These are phyloP conservation scores for Globisporangium abappressorium DNA, from an alignment of 352 stramenopile genomes.

Conservation along the genomic window DNA sequence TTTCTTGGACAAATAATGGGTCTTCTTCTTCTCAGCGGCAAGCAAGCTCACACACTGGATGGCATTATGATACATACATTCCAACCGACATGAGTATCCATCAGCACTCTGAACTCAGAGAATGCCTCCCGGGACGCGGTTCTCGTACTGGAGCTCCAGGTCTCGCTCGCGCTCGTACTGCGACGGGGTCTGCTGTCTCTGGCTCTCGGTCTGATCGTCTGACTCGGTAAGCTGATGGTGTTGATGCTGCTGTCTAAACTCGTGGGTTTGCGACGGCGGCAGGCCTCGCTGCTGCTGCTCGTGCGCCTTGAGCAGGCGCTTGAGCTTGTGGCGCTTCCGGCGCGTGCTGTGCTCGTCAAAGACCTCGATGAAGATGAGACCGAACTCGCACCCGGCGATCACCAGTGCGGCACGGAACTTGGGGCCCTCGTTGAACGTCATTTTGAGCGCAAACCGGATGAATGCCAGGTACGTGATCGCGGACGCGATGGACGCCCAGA, in stretches of 20 bases:
- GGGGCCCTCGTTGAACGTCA: constrained; percentile 55
- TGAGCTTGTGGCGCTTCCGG: constrained; percentile 53
- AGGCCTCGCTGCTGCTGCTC: constrained; percentile 39
- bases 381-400: constrained; percentile 60
- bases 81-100: neutral
- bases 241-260: neutral
- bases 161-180: constrained; percentile 19
- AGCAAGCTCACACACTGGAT: neutral
- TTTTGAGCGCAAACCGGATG: constrained; percentile 53
- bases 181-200: constrained; percentile 25
- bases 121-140: constrained; percentile 28
- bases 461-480: constrained; percentile 53
- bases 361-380: constrained; percentile 67
- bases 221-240: neutral
- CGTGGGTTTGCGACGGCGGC: neutral
- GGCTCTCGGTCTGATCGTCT: constrained; percentile 10
- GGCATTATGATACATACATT: neutral
- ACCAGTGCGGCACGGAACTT: constrained; percentile 62
- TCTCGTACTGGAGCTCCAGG: constrained; percentile 15
- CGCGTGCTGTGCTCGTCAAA: constrained; percentile 64
- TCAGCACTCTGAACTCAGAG: constrained; percentile 22
- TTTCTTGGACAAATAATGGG: constrained; percentile 1
- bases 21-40: neutral
- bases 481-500: constrained; percentile 54
- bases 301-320: constrained; percentile 38